Evolutionary conservation across 2,329 filamentous ascomycete species (phyloP), one percentile per base, ranked within the genome.

Genomic region (Drechslerella coelobrocha): DNA sequence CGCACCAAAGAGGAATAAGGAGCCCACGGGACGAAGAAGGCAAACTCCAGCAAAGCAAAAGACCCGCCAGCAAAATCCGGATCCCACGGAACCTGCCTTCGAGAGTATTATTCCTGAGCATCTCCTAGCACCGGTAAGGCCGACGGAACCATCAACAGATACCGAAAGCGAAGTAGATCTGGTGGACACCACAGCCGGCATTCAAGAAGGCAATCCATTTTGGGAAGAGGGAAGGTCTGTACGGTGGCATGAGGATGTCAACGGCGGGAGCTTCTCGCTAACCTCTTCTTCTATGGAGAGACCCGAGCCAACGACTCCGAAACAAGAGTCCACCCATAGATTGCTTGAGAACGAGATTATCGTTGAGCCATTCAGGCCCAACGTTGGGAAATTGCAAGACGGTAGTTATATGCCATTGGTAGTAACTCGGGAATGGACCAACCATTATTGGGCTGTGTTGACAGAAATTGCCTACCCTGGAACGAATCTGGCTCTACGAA

Each of bases 331-430:
- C 9, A 53, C 59, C 4, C 59, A 65, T 21, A 39, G 68, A 37
- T 41, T 72, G 23, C 68, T 72, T 17, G 68, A 72, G 39, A 65
- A 65, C 41, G 68, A 63, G 24, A 31, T 63, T 39, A 72, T 72
- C 26, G 21, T 72, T n/a, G 68, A 72, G 27, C 68, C 68, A 39
- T 72, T 61, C 34, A 45, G 60, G 17, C 60, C 54, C 12, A 31
- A 61, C 39, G 68, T 54, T 5, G 60, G 60, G 10, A 60, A 31
- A 27, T 29, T 65, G 21, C 34, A 51, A 10, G 60, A 72, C 29
- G 68, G 68, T 10, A 55, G 24, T 2, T 45, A 19, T 1, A 72
- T 63, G 61, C 68, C 68, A 3, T 21, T 72, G 14, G 68, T 72
- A n/a, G 60, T 72, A 8, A 39, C 60, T 1, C 48, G 19, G 27